Conservation (phyloP, 163 green algal genomes). For the Botryococcus braunii region DNA sequence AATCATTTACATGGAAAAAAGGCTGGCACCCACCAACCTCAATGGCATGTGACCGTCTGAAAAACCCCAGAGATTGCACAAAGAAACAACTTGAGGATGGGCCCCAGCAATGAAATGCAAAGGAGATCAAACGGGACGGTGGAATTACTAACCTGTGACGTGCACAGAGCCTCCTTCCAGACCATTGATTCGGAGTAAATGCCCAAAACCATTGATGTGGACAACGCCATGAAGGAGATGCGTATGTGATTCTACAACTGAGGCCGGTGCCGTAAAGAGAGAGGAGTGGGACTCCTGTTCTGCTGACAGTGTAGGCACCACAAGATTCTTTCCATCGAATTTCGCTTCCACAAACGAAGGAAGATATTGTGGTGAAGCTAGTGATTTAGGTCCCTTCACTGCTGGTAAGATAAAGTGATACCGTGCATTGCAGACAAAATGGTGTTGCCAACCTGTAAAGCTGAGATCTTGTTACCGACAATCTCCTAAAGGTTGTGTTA, state of each 20-base stretch:
- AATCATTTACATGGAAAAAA: no score
- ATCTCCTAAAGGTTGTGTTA: no score
- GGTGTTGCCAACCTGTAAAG: conserved; percentile 80
- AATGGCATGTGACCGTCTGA: no score
- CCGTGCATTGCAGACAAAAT: conserved; percentile 64
- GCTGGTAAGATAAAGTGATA: conserved; percentile 88
- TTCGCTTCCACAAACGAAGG: conserved; percentile 10
- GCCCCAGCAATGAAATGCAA: background rate
- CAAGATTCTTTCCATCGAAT: background rate
- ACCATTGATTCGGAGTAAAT: conserved; percentile 89
- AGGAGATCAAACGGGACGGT: background rate
- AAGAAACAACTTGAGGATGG: no score
- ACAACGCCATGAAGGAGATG: conserved; percentile 91
- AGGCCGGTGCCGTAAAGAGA: conserved; percentile 29
- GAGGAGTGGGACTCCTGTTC: background rate
- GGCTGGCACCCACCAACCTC: no score
- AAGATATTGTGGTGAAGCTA: conserved; percentile 19
- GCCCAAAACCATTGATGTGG: conserved; percentile 89
- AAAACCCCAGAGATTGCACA: no score
- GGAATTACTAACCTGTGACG: conserved; percentile 27
- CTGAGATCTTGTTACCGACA: background rate
- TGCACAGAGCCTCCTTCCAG: conserved; percentile 30
- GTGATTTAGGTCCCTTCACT: conserved; percentile 5
- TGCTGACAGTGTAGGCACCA: background rate
- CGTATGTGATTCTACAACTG: conserved; percentile 64